phyloP scores from a whole-genome alignment of 2,329 filamentous ascomycete genomes.

The Chalaropsis thielavioides region DNA sequence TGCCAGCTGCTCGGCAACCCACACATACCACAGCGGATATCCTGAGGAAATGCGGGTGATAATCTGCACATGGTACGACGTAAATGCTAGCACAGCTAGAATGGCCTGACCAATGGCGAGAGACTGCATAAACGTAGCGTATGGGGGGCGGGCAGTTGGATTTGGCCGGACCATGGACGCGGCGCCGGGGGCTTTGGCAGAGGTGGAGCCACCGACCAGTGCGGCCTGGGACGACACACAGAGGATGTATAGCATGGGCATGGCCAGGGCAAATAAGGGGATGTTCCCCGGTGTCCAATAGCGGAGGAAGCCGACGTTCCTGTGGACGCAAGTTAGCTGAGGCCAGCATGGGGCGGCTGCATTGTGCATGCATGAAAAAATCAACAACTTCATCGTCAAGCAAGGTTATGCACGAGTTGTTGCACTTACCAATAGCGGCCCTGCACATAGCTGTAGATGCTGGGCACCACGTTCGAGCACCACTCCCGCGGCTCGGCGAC shows the following conservation, averaged over 20 bases:
- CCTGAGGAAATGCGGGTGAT: constrained; percentile 78
- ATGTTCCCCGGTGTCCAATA: constrained; percentile 86
- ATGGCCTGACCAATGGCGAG: constrained; percentile 60
- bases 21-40: constrained; percentile 82
- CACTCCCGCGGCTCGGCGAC: constrained; percentile 41
- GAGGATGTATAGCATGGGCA: constrained; percentile 60
- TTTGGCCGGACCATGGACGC: constrained; percentile 5
- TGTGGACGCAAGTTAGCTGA: constrained; percentile 26
- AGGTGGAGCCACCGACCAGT: not conserved
- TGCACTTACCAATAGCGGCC: constrained; percentile 66
- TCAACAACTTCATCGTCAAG: not conserved
- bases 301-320: constrained; percentile 72
- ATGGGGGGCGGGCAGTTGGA: constrained; percentile 15
- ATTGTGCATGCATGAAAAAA: not conserved
- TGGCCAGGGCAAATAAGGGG: constrained; percentile 72
- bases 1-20: constrained; percentile 43
- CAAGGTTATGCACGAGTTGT: not conserved
- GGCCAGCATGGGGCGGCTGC: not conserved
- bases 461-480: constrained; percentile 61
- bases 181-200: not conserved
- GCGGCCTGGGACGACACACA: constrained; percentile 4
- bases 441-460: constrained; percentile 86
- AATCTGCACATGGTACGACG: constrained; percentile 85
- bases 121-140: constrained; percentile 30
- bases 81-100: constrained; percentile 56